These are phyloP conservation scores for Sporothrix variecibatus DNA, from an alignment of 2,329 filamentous ascomycete species.

Conservation along the genomic window DNA sequence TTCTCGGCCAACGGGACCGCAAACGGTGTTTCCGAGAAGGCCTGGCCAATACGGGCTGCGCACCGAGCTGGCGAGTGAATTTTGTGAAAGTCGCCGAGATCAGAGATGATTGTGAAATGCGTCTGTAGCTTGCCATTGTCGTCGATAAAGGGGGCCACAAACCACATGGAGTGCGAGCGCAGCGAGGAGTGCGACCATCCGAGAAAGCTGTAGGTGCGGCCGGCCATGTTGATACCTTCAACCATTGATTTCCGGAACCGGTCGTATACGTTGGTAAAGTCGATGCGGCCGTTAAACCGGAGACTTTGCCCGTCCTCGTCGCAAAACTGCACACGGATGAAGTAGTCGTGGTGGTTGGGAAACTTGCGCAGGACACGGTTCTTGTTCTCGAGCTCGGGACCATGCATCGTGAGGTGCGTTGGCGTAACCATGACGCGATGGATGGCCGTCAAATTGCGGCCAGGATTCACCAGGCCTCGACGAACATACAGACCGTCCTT, in stretches of 20 bases:
- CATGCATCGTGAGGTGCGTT: constrained; percentile 56
- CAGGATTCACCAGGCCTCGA: constrained; percentile 33
- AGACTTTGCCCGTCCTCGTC: constrained; percentile 72
- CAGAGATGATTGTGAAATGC: constrained; percentile 47
- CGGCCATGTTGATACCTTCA: constrained; percentile 63
- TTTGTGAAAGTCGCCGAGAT: constrained; percentile 52
- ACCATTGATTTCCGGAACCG: constrained; percentile 64
- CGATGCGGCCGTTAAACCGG: constrained; percentile 55
- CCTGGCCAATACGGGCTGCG: constrained; percentile 63
- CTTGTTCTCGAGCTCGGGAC: constrained; percentile 66
- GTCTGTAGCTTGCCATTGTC: constrained; percentile 39
- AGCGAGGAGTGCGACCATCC: constrained; percentile 81
- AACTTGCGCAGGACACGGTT: constrained; percentile 73
- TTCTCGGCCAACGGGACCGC: constrained; percentile 54
- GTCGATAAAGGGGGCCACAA: constrained; percentile 51
- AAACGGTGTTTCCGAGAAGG: constrained; percentile 73
- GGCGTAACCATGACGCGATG: constrained; percentile 63
- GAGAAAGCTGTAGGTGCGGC: constrained; percentile 64
- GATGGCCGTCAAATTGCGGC: constrained; percentile 51
- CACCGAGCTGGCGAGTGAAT: constrained; percentile 58
- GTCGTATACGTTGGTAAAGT: constrained; percentile 53
- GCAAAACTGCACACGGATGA: constrained; percentile 70
- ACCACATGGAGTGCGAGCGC: constrained; percentile 70
- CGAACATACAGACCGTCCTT: constrained; percentile 24
- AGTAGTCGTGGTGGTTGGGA: constrained; percentile 58